Evolutionary conservation across 495 filamentous ascomycete genomes (phyloP).

Genomic region (Penicillium pulvis): DNA sequence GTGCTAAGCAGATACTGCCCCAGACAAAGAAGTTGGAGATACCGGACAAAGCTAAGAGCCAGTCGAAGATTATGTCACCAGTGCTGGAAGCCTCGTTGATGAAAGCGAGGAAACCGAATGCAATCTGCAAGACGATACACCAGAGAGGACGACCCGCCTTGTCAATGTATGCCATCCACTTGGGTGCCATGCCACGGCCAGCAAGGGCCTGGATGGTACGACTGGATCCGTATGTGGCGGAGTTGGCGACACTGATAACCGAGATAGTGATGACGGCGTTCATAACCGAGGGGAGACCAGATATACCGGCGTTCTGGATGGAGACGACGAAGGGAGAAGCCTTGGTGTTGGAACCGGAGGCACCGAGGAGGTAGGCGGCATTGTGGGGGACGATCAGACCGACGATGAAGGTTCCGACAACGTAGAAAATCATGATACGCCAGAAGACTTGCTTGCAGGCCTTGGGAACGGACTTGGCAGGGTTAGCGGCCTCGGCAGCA

Average conservation of each 20-base stretch:
- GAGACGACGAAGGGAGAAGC: constrained; percentile 77
- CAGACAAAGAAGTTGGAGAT: constrained; percentile 70
- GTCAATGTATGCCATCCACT: constrained; percentile 58
- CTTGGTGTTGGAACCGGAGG: constrained; percentile 49
- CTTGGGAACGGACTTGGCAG: constrained; percentile 62
- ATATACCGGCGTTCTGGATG: constrained; percentile 65
- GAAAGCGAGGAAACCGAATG: constrained; percentile 58
- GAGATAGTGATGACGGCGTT: constrained; percentile 74
- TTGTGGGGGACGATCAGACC: constrained; percentile 68
- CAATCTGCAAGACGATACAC: constrained; percentile 53
- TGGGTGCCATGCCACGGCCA: constrained; percentile 58
- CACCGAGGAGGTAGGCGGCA: constrained; percentile 45
- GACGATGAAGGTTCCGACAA: constrained; percentile 72
- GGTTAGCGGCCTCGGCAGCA: constrained; percentile 68
- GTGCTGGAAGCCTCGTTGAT: constrained; percentile 47
- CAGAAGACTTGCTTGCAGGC: constrained; percentile 76
- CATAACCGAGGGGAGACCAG: constrained; percentile 68
- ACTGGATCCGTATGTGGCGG: constrained; percentile 61
- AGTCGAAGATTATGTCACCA: constrained; percentile 50
- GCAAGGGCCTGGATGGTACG: constrained; percentile 66
- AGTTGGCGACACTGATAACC: constrained; percentile 67
- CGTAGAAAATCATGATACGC: constrained; percentile 76
- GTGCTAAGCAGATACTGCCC: constrained; percentile 69
- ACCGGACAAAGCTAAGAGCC: constrained; percentile 71
- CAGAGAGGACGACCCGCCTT: constrained; percentile 57